These are phyloP conservation scores for Wickerhamomyces sp. DNA, from an alignment of 1,139 yeast species.

Conservation along the genomic window DNA sequence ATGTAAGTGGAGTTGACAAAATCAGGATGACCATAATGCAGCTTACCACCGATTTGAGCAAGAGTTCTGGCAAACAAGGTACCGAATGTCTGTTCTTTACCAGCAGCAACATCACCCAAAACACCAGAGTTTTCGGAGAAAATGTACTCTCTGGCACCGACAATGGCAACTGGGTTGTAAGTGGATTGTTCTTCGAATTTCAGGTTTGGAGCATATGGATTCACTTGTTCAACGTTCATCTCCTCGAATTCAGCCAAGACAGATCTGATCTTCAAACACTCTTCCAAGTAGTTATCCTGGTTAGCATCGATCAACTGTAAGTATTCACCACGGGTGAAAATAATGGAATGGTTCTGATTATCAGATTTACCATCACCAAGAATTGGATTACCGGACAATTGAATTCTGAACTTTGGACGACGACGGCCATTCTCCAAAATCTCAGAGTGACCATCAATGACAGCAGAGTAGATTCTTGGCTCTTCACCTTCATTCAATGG, in stretches of 20 bases:
- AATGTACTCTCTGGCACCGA: conserved; percentile 99
- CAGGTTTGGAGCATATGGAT: conserved; percentile 63
- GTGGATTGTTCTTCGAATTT: conserved; percentile 41
- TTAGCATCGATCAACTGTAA: conserved; percentile 97
- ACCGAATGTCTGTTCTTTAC: conserved; percentile 99
- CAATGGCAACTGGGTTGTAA: conserved; percentile 88
- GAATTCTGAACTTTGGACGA: conserved; percentile 97
- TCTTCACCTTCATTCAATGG: conserved; percentile 93
- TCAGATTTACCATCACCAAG: conserved; percentile 99
- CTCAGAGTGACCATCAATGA: conserved; percentile 98
- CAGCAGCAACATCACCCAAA: conserved; percentile 99
- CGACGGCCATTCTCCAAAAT: conserved; percentile 96
- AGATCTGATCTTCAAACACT: conserved; percentile 95
- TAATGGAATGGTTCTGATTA: conserved; percentile 95
- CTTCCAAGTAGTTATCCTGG: conserved; percentile 97
- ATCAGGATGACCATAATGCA: conserved; percentile 99
- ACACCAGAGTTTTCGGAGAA: conserved; percentile 99
- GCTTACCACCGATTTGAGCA: conserved; percentile 97
- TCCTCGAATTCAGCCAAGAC: conserved; percentile 98
- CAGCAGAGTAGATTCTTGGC: conserved; percentile 93
- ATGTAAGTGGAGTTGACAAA: conserved; percentile 89
- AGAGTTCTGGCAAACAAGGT: conserved; percentile 95
- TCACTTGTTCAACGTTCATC: conserved; percentile 78
- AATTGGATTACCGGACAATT: conserved; percentile 97
- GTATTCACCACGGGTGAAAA: conserved; percentile 98